Conservation (phyloP, 495 filamentous ascomycete genomes). For the Clavariopsis aquatica region DNA sequence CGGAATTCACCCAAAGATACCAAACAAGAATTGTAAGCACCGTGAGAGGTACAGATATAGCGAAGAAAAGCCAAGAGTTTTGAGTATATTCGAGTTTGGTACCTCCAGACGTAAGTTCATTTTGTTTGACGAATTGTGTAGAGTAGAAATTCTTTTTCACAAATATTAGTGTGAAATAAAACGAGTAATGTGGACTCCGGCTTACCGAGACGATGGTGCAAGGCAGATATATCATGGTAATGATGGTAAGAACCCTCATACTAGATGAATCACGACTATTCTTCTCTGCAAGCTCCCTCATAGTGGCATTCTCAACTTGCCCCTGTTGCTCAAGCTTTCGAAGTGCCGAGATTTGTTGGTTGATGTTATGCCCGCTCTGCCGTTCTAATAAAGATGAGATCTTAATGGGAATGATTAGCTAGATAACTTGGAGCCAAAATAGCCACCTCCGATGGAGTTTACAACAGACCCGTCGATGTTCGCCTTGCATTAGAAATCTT, state of each 20-base stretch:
- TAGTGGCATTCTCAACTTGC: constrained; percentile 16
- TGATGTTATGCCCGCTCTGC: constrained; percentile 16
- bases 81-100: constrained; percentile 8
- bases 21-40: constrained; percentile 16
- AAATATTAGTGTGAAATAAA: neutral
- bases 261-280: constrained; percentile 22
- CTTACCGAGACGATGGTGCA: constrained; percentile 26
- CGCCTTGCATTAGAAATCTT: no score
- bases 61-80: constrained; percentile 17
- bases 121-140: constrained; percentile 18
- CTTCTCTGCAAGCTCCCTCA: constrained; percentile 26
- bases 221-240: constrained; percentile 27
- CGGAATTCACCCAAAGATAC: constrained; percentile 18
- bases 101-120: constrained; percentile 4
- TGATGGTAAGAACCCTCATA: constrained; percentile 21
- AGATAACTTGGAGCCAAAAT: neutral
- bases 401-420: neutral
- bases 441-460: no score
- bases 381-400: constrained; percentile 23
- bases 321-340: constrained; percentile 14
- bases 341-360: constrained; percentile 19
- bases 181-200: neutral
- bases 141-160: constrained; percentile 19
- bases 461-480: no score
- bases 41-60: constrained; percentile 17